Evolutionary conservation across 345 rosid genomes (phyloP), one percentile per base, ranked within the genome.

Genomic region (Isatis tinctoria): DNA sequence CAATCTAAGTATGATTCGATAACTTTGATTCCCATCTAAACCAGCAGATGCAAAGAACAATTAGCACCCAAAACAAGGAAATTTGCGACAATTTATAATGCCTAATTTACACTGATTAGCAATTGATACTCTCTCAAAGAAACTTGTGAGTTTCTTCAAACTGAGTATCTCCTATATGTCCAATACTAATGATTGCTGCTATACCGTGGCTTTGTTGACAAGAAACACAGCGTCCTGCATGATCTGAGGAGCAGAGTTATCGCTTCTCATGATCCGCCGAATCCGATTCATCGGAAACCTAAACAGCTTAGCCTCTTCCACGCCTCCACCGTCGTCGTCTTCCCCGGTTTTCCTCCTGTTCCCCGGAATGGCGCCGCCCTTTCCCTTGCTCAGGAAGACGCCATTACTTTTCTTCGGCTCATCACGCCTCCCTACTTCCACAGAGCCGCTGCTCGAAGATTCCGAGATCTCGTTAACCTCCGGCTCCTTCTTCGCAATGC

Each of bases 131-230:
- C 44, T 17, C 36, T 74, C 67, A 57, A 47, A 8, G 59, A 59
- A 59, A 57, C 24, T 18, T 22, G 18, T 11, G 63, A 32, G 22
- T 30, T 57, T 9, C 14, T 69, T 69, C 7, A 41, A 41, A 60
- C 60, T 28, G 2, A 54, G 6, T 54, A 58, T 61, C 66, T 39
- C 48, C 35, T 40, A 40, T 37, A 8, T 13, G 13, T 28, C 40
- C 8, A 53, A 26, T 14, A 27, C 6, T 11, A 40, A 28, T 58
- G 33, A 20, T 49, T 8, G n/a, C 20, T 8, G 39, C 6, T n/a
- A 39, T 85, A 94, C 96, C 85, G 88, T 81, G 48, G 96, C 97
- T 81, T 87, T 90, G 54, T 90, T 90, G 78, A 90, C 88, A 39
- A 94, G 81, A 66, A 88, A 90, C 4, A 86, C 89, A 12, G 88